Conservation (phyloP, 2,329 filamentous ascomycete species). For the Tolypocladium amazonense region DNA sequence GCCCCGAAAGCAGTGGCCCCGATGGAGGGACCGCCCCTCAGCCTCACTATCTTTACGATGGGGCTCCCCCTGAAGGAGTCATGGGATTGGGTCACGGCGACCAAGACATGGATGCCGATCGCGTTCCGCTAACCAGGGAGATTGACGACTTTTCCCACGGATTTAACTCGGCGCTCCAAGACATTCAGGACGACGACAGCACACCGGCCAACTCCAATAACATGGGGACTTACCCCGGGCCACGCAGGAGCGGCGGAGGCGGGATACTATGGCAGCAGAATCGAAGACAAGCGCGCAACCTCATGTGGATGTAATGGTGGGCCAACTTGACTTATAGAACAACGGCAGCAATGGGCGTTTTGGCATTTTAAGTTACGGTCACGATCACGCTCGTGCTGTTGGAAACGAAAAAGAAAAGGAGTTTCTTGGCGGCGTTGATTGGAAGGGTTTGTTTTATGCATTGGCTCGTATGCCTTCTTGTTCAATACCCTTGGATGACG, state of each 20-base stretch:
- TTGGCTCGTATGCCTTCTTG: background rate
- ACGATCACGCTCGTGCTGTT: background rate
- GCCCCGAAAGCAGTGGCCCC: background rate
- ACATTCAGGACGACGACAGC: slow-evolving; percentile 20
- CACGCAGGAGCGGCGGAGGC: slow-evolving; percentile 17
- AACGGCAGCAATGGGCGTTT: background rate
- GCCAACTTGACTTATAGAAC: background rate
- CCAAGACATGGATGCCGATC: slow-evolving; percentile 19
- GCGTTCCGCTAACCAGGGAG: slow-evolving; percentile 27
- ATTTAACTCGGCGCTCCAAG: slow-evolving; percentile 29
- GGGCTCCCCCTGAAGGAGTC: slow-evolving; percentile 1
- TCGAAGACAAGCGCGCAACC: slow-evolving; percentile 33
- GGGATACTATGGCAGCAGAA: slow-evolving; percentile 46
- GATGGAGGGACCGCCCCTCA: background rate
- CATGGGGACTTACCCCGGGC: slow-evolving; percentile 10
- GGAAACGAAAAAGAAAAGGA: background rate
- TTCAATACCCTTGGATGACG: background rate
- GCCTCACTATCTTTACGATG: background rate
- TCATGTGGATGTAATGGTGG: slow-evolving; percentile 32
- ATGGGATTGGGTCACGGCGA: slow-evolving; percentile 12
- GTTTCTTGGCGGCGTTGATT: background rate
- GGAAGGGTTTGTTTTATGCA: background rate
- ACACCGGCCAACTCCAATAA: slow-evolving; percentile 6
- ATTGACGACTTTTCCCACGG: slow-evolving; percentile 35
- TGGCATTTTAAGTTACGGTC: background rate